Evolutionary conservation across 495 filamentous ascomycete genomes (phyloP).

Genomic region (Corynascus novoguineensis): DNA sequence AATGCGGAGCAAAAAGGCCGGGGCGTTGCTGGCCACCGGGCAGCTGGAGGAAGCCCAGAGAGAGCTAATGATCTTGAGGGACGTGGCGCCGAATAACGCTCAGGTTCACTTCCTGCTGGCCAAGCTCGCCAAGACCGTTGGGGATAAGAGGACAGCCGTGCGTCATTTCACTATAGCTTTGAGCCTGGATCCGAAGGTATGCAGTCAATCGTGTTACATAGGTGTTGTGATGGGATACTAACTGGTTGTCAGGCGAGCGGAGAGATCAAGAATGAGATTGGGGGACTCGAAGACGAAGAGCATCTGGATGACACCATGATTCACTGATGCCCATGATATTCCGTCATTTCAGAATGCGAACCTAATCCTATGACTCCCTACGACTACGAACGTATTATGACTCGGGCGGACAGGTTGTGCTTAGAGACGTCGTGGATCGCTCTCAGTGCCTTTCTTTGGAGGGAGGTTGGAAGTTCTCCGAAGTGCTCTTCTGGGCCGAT

Average conservation of each 20-base stretch:
- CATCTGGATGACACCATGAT: slow-evolving; percentile 64
- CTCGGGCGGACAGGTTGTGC: not conserved
- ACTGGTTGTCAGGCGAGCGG: slow-evolving; percentile 62
- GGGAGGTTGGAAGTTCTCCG: not conserved
- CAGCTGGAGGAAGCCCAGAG: slow-evolving; percentile 62
- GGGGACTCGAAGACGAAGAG: slow-evolving; percentile 78
- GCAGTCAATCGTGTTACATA: slow-evolving; percentile 4
- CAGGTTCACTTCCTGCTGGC: slow-evolving; percentile 93
- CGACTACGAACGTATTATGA: not conserved
- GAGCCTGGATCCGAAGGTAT: slow-evolving; percentile 94
- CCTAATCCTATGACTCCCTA: slow-evolving; percentile 4
- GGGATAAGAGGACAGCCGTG: slow-evolving; percentile 74
- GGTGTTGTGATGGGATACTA: slow-evolving; percentile 13
- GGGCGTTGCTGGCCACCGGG: slow-evolving; percentile 72
- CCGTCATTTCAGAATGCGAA: slow-evolving; percentile 13
- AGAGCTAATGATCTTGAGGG: slow-evolving; percentile 78
- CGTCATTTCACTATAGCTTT: slow-evolving; percentile 89
- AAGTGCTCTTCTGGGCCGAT: slow-evolving; percentile 1
- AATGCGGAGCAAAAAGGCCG: slow-evolving; percentile 86
- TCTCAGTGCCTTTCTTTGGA: not conserved
- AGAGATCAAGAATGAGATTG: slow-evolving; percentile 90
- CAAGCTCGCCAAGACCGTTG: slow-evolving; percentile 73
- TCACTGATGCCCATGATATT: slow-evolving; percentile 34
- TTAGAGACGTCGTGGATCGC: not conserved
- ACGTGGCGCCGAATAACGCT: slow-evolving; percentile 87